These are phyloP conservation scores for Colletotrichum musicola DNA, from an alignment of 2,329 filamentous ascomycete species.

Conservation along the genomic window DNA sequence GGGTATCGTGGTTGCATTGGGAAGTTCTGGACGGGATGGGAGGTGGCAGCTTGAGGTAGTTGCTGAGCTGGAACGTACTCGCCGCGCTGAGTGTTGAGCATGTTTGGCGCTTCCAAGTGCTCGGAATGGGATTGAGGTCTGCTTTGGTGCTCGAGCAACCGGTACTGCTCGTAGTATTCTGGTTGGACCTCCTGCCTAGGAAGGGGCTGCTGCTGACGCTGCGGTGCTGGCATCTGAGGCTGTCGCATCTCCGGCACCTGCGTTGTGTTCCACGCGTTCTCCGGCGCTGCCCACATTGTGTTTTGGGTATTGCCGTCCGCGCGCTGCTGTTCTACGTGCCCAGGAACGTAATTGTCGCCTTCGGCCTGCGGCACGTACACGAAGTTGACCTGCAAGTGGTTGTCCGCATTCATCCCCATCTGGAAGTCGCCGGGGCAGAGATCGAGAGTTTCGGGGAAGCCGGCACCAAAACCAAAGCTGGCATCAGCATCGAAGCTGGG, in stretches of 20 bases:
- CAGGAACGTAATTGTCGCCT: conserved; percentile 5
- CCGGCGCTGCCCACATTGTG: conserved; percentile 24
- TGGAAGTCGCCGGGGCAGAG: conserved; percentile 18
- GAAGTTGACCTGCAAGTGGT: conserved; percentile 34
- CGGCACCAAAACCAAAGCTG: conserved; percentile 6
- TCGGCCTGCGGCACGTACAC: conserved; percentile 31
- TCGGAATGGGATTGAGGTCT: conserved; percentile 14
- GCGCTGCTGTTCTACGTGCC: conserved; percentile 28
- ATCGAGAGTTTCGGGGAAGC: conserved; percentile 13
- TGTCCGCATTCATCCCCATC: conserved; percentile 14
- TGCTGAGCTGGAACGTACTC: conserved; percentile 23
- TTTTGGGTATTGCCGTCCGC: conserved; percentile 17
- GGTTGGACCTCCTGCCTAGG: conserved; percentile 18
- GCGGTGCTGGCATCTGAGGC: conserved; percentile 24
- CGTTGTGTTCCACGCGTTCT: conserved; percentile 27
- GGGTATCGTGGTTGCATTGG: conserved; percentile 26
- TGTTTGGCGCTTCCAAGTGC: conserved; percentile 16
- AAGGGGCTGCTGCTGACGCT: conserved; percentile 21
- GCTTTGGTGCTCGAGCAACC: conserved; percentile 22
- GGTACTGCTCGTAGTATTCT: conserved; percentile 32
- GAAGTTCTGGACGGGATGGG: conserved; percentile 25
- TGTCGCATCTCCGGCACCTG: conserved; percentile 35
- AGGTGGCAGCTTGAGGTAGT: background rate
- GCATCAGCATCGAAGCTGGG: conserved; percentile 11
- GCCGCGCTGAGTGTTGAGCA: conserved; percentile 10